Evolutionary conservation across 1,139 yeast species (phyloP).

Genomic region (Hanseniaspora uvarum): DNA sequence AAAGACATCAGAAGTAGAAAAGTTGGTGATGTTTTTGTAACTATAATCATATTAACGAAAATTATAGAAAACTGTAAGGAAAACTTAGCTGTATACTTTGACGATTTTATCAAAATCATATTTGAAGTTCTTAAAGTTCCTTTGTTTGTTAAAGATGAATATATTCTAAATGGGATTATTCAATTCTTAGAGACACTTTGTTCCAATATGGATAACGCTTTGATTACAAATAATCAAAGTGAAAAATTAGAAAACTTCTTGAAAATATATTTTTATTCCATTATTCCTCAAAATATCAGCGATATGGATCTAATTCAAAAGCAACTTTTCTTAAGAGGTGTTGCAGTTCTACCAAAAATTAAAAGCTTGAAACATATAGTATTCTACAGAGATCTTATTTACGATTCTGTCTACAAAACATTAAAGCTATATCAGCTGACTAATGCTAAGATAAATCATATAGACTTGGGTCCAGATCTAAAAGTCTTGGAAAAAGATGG

Average conservation of each 20-base stretch:
- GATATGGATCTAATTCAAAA: conserved; percentile 18
- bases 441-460: conserved; percentile 20
- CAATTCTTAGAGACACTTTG: conserved; percentile 43
- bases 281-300: conserved; percentile 10
- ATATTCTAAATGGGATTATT: conserved; percentile 25
- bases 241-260: conserved; percentile 31
- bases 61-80: conserved; percentile 69
- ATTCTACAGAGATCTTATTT: conserved; percentile 26
- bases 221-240: conserved; percentile 35
- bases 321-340: conserved; percentile 28
- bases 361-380: conserved; percentile 27
- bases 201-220: conserved; percentile 50
- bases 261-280: conserved; percentile 24
- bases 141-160: conserved; percentile 27
- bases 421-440: conserved; percentile 26
- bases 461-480: conserved; percentile 18
- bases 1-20: conserved; percentile 53
- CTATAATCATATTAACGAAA: conserved; percentile 58
- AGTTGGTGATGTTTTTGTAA: conserved; percentile 73
- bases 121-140: conserved; percentile 26
- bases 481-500: conserved; percentile 12
- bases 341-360: conserved; percentile 28
- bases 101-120: conserved; percentile 43
- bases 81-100: conserved; percentile 74
- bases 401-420: conserved; percentile 24